Conservation (phyloP, 2,329 filamentous ascomycete species). For the Lecanicillium sp. region DNA sequence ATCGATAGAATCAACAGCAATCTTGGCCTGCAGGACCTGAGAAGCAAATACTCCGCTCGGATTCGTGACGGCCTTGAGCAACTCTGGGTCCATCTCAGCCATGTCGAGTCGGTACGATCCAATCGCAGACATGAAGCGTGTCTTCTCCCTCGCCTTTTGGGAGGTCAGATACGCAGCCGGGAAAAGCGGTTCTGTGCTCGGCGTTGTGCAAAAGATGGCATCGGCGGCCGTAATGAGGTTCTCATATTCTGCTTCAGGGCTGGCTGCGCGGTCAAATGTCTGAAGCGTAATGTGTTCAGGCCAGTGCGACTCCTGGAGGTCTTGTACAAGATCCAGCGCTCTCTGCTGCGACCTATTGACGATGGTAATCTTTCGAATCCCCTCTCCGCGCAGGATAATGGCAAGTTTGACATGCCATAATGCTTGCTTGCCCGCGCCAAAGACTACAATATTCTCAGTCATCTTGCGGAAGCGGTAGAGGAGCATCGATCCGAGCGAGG, state of each 20-base stretch:
- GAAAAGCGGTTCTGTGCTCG: slow-evolving; percentile 20
- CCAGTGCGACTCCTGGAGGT: no score
- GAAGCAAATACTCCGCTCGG: slow-evolving; percentile 8
- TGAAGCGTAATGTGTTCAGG: no score
- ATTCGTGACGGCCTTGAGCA: slow-evolving; percentile 15
- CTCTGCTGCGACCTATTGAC: slow-evolving; percentile 12
- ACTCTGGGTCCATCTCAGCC: slow-evolving; percentile 22
- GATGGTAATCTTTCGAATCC: slow-evolving; percentile 18
- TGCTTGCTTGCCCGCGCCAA: slow-evolving; percentile 62
- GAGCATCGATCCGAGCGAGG: slow-evolving; percentile 54
- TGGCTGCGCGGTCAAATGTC: no score
- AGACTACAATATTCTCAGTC: slow-evolving; percentile 49
- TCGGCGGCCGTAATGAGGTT: slow-evolving; percentile 10
- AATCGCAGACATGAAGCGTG: slow-evolving; percentile 20
- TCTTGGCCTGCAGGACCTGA: slow-evolving; percentile 8
- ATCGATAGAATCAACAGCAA: slow-evolving; percentile 19
- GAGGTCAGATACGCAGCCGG: slow-evolving; percentile 14
- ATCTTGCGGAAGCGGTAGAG: slow-evolving; percentile 37
- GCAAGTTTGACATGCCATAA: slow-evolving; percentile 64
- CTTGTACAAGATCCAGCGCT: no score
- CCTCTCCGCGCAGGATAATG: slow-evolving; percentile 36
- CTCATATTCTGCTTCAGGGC: no score
- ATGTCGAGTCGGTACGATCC: slow-evolving; percentile 24
- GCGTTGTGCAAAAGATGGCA: slow-evolving; percentile 23
- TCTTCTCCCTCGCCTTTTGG: slow-evolving; percentile 14